Conservation (phyloP, 352 stramenopile species). For the Pythium rishiriense region DNA sequence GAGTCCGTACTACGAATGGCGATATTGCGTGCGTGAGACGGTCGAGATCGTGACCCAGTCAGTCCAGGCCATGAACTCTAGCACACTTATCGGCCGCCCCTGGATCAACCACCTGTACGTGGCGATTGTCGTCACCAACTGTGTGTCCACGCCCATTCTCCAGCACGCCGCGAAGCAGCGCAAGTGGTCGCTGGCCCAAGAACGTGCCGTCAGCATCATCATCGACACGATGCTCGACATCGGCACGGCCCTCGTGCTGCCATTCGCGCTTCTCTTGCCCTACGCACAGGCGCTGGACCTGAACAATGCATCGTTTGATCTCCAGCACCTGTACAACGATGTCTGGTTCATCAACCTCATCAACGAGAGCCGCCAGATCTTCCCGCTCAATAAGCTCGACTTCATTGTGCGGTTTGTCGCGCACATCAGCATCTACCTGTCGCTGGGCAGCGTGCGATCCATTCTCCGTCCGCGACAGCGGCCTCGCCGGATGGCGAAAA, state of each 20-base stretch:
- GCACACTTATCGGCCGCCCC: not conserved
- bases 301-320: conserved; percentile 14
- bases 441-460: conserved; percentile 2
- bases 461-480: not conserved
- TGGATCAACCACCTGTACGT: conserved; percentile 22
- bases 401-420: conserved; percentile 16
- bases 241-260: conserved; percentile 13
- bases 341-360: conserved; percentile 26
- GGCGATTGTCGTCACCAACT: conserved; percentile 17
- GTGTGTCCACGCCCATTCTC: conserved; percentile 10
- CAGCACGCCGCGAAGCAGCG: conserved; percentile 11
- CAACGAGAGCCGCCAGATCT: conserved; percentile 25
- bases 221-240: conserved; percentile 21
- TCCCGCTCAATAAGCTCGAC: conserved; percentile 11
- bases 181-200: not conserved
- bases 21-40: conserved; percentile 28
- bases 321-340: conserved; percentile 23
- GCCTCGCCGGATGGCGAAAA: not conserved
- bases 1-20: conserved; percentile 28
- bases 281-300: conserved; percentile 14
- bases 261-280: conserved; percentile 18
- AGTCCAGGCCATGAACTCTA: conserved; percentile 20
- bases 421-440: conserved; percentile 23
- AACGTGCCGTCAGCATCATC: conserved; percentile 14
- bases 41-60: conserved; percentile 22